Conservation (phyloP, 352 stramenopile genomes). For the Globisporangium alternatum region DNA sequence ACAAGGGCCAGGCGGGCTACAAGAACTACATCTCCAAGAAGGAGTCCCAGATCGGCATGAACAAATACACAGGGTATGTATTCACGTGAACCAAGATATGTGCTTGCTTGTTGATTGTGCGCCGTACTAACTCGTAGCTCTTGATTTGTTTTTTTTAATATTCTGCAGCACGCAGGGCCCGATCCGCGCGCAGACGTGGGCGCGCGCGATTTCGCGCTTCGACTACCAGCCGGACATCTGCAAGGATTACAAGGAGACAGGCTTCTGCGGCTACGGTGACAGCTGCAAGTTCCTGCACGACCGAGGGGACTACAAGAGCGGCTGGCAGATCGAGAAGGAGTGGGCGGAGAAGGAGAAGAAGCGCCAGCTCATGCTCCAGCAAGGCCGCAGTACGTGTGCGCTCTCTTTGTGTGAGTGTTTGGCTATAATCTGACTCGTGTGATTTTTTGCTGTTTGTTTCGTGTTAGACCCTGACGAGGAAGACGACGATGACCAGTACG, state of each 20-base stretch:
- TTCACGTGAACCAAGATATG: background rate
- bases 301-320: constrained; percentile 95
- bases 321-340: constrained; percentile 97
- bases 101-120: background rate
- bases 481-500: constrained; percentile 65
- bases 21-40: constrained; percentile 90
- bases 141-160: background rate
- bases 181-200: constrained; percentile 93
- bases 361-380: constrained; percentile 70
- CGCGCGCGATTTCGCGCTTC: constrained; percentile 94
- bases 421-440: background rate
- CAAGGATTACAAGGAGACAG: constrained; percentile 99
- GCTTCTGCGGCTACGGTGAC: constrained; percentile 97
- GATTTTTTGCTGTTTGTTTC: background rate
- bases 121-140: background rate
- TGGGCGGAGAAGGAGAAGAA: constrained; percentile 93
- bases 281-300: constrained; percentile 99
- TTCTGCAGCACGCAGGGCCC: constrained; percentile 86
- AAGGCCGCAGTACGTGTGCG: constrained; percentile 33
- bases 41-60: constrained; percentile 83
- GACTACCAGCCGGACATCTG: constrained; percentile 98
- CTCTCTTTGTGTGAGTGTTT: constrained; percentile 2
- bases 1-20: constrained; percentile 79
- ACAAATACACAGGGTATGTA: constrained; percentile 85
- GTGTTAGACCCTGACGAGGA: constrained; percentile 38